Base-by-base conservation (phyloP, 139 green algal species). In the Desmodesmus armatus region DNA sequence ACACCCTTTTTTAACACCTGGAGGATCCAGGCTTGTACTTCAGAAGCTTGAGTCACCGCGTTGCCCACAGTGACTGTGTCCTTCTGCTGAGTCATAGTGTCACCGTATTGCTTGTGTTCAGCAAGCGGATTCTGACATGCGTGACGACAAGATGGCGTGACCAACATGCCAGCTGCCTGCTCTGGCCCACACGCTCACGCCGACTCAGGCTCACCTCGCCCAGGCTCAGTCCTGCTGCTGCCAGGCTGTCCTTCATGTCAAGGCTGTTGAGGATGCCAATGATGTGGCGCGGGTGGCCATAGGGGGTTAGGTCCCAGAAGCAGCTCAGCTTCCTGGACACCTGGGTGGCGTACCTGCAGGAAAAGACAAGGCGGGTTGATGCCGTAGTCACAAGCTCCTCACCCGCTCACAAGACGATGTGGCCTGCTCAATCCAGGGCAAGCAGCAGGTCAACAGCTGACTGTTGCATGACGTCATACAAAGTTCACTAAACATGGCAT, bases 261-360 rank as follows among this genome's bases (percentile, higher is more conserved):
- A 84, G 78, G 58, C 39, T 44, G 43, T 84, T 84, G 21, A 55
- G 35, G 78, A 84, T 84, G 60, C 78, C 78, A 7, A 3, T 47
- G 60, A 76, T 84, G 71, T 33, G 66, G 79, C 41, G 31, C 29
- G 44, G 33, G n/a, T 49, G 71, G 41, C 71, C 71, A 3, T 63
- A 23, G 11, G 71, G 40, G 5, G 29, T 6, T 27, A 78, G 71
- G 11, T 62, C 23, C 87, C 87, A 90, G 19, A 90, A 80, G 31
- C 74, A n/a, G 21, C 31, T 70, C 74, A 90, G 83, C 67, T 90
- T 90, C 47, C 55, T n/a, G 25, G 33, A 23, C 21, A 78, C 77
- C 47, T 85, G 77, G 5, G 31, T 21, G 1, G 87, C 71, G 41
- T 78, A 78, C 71, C 71, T 78, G 71, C 35, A 29, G 21, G 55